These are phyloP conservation scores for Acacia melanoxylon DNA, from an alignment of 306 rosid genomes.

Conservation along the genomic window DNA sequence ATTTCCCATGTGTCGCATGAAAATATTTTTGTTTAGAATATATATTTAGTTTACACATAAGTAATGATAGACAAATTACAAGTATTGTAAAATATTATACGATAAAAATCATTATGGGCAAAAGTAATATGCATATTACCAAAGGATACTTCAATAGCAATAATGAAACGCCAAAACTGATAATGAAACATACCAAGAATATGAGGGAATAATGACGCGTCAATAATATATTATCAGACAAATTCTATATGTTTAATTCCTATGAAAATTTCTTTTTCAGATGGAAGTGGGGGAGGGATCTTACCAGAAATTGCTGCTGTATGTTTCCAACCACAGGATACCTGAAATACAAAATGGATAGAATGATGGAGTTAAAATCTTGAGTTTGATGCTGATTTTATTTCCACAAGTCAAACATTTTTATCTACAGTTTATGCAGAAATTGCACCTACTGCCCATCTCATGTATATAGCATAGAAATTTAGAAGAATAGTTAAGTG, in stretches of 20 bases:
- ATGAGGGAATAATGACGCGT: not conserved
- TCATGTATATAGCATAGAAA: not conserved
- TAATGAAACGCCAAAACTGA: not conserved
- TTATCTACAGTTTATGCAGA: not conserved
- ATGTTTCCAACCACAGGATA: conserved; percentile 99
- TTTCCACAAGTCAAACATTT: not conserved
- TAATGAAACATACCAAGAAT: not conserved
- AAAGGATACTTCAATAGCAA: not conserved
- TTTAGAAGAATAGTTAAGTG: not conserved
- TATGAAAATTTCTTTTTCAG: not conserved
- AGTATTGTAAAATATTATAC: not conserved
- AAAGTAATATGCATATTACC: not conserved
- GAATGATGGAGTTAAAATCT: not conserved
- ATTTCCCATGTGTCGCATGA: not conserved
- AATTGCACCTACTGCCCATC: not conserved
- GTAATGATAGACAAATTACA: not conserved
- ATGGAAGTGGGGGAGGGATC: not conserved
- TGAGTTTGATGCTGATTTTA: not conserved
- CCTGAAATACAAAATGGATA: conserved; percentile 41
- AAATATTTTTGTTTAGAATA: not conserved
- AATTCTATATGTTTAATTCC: not conserved
- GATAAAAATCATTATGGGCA: not conserved
- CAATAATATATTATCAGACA: not conserved
- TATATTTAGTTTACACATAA: not conserved
- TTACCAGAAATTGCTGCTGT: conserved; percentile 88